These are phyloP conservation scores for Metarhizium anisopliae DNA, from an alignment of 2,329 filamentous ascomycete genomes.

Conservation along the genomic window DNA sequence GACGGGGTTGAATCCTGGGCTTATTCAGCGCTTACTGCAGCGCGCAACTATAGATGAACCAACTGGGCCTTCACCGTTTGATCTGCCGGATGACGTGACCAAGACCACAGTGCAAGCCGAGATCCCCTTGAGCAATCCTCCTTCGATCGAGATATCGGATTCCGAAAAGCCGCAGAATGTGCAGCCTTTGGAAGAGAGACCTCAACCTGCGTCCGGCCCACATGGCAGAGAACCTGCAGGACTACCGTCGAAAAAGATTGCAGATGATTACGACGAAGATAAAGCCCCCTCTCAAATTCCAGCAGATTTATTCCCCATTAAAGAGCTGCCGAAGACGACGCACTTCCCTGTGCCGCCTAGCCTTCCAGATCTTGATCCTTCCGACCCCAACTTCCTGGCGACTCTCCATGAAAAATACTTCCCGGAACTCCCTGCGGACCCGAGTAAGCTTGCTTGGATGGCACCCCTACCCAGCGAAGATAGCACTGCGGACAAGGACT, in stretches of 20 bases:
- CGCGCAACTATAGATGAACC: constrained; percentile 66
- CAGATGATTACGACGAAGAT: constrained; percentile 31
- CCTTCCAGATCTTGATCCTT: constrained; percentile 69
- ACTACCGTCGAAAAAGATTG: constrained; percentile 17
- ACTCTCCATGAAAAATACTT: constrained; percentile 92
- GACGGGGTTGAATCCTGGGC: constrained; percentile 60
- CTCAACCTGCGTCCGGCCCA: neutral
- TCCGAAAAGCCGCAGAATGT: neutral
- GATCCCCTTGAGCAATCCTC: neutral
- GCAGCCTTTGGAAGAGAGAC: neutral
- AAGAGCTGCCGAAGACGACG: constrained; percentile 31
- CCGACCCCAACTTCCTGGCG: constrained; percentile 72
- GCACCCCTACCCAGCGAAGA: constrained; percentile 58
- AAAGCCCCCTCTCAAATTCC: constrained; percentile 30
- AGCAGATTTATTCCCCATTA: constrained; percentile 33
- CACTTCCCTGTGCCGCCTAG: constrained; percentile 53
- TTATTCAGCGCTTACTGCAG: constrained; percentile 69
- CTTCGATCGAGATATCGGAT: neutral
- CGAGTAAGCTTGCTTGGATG: constrained; percentile 85
- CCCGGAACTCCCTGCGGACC: constrained; percentile 75
- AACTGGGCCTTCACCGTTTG: constrained; percentile 32
- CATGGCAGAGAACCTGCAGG: neutral
- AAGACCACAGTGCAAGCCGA: neutral
- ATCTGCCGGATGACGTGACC: constrained; percentile 12
- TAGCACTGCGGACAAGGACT: constrained; percentile 57